A percentile compares a stretch with the other conserved stretches of the same genome.
Conservation (phyloP, 2,329 filamentous ascomycete genomes). For the Calonectria pauciramosa region DNA sequence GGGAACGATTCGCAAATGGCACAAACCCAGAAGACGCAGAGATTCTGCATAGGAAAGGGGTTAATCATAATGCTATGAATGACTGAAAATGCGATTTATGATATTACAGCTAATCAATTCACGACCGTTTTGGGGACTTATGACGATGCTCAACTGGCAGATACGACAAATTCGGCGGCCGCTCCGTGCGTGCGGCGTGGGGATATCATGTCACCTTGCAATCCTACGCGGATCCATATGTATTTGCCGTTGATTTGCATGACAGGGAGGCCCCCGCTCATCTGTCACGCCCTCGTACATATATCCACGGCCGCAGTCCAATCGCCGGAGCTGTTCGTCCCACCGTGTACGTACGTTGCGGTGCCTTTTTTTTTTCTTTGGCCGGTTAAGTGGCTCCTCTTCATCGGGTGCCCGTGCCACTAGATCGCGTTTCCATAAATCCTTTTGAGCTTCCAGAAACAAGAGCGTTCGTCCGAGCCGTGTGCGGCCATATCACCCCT, state of each 20-base stretch:
- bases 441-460: slow-evolving; percentile 10
- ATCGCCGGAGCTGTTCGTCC: background rate
- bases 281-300: background rate
- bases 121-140: background rate
- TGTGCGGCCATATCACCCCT: background rate
- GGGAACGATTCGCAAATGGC: slow-evolving; percentile 12
- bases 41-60: slow-evolving; percentile 1
- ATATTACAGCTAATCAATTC: background rate
- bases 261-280: background rate
- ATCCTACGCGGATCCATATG: slow-evolving; percentile 24
- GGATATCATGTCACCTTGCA: slow-evolving; percentile 21
- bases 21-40: background rate
- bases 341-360: slow-evolving; percentile 9
- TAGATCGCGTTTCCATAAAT: slow-evolving; percentile 8
- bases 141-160: slow-evolving; percentile 9
- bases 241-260: slow-evolving; percentile 16
- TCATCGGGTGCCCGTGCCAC: slow-evolving; percentile 7
- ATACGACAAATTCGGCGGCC: background rate
- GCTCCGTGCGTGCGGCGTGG: slow-evolving; percentile 23
- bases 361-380: background rate
- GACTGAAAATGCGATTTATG: slow-evolving; percentile 1
- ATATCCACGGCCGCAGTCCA: background rate
- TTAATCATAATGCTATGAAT: background rate
- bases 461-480: slow-evolving; percentile 3
- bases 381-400: background rate